Base-by-base conservation (phyloP, 805 yeast genomes). In the Soucietia sequanensis region DNA sequence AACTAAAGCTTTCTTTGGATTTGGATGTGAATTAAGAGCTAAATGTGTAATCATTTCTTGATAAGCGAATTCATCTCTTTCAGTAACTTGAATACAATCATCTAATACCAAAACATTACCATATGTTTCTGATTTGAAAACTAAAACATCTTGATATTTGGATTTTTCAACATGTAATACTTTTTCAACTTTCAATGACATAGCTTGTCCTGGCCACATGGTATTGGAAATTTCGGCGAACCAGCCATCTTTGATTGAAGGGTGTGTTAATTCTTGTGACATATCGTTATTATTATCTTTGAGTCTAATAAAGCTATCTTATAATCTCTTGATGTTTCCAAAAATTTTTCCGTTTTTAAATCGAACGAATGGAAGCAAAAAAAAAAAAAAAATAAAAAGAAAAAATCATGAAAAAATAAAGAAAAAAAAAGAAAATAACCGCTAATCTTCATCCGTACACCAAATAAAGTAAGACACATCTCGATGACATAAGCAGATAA, bases 151-250 rank as follows among this genome's bases (percentile, higher is more conserved):
- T 71, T 91, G 99, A 65, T 84, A 91, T 63, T 81, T 76, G 41
- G 96, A 86, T 63, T 82, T 76, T 61, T 84, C 95, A 43, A 77
- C 84, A 66, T 85, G 89, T 47, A 91, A 74, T 34, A 91, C 77
- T 63, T 89, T 80, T 48, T 91, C 88, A 39, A 91, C 98, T 46
- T 81, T 77, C 50, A 91, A 73, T 34, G 89, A 78, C 93, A 93
- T 82, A 49, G 97, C 98, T 75, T 90, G 96, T 47, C 99, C 99
- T 20, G 99, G 98, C 95, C 96, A 91, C 87, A 88, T 84, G 58
- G 95, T 86, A 63, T 90, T 87, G 48, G 95, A 85, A 61, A 85
- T 74, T 66, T 91, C 99, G 54, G 91, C 81, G 70, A 91, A 91
- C 99, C 99, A 91, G 56, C 97, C 97, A 65, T 93, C 89, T 58